Evolutionary conservation across 2,329 filamentous ascomycete species (phyloP).

Genomic region (Zalaria obscura): DNA sequence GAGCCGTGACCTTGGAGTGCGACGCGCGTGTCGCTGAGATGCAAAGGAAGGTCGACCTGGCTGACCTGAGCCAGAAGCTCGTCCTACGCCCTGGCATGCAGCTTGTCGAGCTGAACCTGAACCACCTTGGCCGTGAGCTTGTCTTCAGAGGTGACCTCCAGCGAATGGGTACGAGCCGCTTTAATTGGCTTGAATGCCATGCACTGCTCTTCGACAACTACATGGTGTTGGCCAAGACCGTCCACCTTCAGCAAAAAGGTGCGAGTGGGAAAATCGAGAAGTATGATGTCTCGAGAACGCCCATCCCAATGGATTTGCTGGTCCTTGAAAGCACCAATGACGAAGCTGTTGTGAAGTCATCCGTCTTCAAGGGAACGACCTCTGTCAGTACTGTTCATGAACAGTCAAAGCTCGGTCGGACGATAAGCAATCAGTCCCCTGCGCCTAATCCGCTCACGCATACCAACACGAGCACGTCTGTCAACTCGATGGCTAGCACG

Average conservation of each 20-base stretch:
- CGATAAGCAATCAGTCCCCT: constrained; percentile 20
- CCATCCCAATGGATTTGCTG: constrained; percentile 91
- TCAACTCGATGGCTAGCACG: constrained; percentile 24
- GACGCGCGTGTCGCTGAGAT: constrained; percentile 87
- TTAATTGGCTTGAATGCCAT: constrained; percentile 88
- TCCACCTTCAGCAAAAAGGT: constrained; percentile 46
- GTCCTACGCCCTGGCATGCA: constrained; percentile 80
- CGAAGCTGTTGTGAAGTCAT: constrained; percentile 70
- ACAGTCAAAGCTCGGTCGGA: constrained; percentile 32
- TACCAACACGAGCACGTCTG: constrained; percentile 50
- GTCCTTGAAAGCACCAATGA: constrained; percentile 88
- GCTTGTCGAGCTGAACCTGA: constrained; percentile 69
- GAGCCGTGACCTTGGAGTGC: constrained; percentile 75
- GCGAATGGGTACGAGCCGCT: constrained; percentile 73
- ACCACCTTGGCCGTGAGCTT: constrained; percentile 84
- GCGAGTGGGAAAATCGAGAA: constrained; percentile 60
- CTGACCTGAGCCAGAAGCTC: constrained; percentile 70
- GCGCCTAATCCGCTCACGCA: constrained; percentile 47
- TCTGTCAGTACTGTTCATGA: constrained; percentile 48
- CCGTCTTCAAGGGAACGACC: constrained; percentile 55
- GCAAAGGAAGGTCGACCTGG: constrained; percentile 77
- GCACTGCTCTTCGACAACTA: constrained; percentile 94
- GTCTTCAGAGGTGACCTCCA: constrained; percentile 83
- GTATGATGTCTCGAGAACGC: constrained; percentile 89
- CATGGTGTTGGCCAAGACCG: constrained; percentile 69